phyloP scores from a whole-genome alignment of 2,329 filamentous ascomycete genomes.

The Blastomyces emzantsi region DNA sequence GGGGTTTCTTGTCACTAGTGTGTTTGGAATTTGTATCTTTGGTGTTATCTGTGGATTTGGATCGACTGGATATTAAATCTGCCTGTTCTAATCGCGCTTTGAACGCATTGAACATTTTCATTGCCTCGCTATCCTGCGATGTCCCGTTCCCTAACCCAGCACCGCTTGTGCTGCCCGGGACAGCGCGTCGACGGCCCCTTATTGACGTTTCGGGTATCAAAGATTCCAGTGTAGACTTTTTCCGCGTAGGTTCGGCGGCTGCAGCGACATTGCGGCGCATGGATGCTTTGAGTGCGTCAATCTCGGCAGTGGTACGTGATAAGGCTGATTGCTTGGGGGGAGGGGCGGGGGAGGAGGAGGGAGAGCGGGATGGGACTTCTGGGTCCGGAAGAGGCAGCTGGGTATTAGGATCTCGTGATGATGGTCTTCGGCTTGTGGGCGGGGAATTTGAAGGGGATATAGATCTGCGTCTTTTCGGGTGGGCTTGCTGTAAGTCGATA shows the following conservation, averaged over 20 bases:
- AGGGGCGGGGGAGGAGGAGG: slow-evolving; percentile 22
- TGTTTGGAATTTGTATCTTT: not conserved
- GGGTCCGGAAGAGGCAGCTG: slow-evolving; percentile 40
- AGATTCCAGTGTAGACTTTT: slow-evolving; percentile 40
- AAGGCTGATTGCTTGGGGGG: slow-evolving; percentile 28
- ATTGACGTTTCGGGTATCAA: slow-evolving; percentile 42
- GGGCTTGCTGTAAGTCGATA: slow-evolving; percentile 14
- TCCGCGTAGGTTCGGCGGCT: slow-evolving; percentile 27
- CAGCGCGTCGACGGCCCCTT: slow-evolving; percentile 38
- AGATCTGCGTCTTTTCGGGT: slow-evolving; percentile 28
- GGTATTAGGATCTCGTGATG: slow-evolving; percentile 33
- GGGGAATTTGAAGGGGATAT: slow-evolving; percentile 24
- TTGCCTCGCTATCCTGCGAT: slow-evolving; percentile 52
- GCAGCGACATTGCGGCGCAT: slow-evolving; percentile 34
- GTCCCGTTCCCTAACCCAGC: slow-evolving; percentile 40
- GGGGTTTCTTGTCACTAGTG: not conserved
- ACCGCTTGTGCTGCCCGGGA: slow-evolving; percentile 28
- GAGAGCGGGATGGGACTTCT: slow-evolving; percentile 34
- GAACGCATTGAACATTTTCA: slow-evolving; percentile 71
- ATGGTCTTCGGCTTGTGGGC: slow-evolving; percentile 25
- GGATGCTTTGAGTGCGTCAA: slow-evolving; percentile 38
- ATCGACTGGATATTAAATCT: slow-evolving; percentile 12
- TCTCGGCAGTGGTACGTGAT: slow-evolving; percentile 38
- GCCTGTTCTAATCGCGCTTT: slow-evolving; percentile 59
- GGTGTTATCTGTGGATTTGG: not conserved